These are phyloP conservation scores for Durotheca rogersii DNA, from an alignment of 495 filamentous ascomycete genomes.

Conservation along the genomic window DNA sequence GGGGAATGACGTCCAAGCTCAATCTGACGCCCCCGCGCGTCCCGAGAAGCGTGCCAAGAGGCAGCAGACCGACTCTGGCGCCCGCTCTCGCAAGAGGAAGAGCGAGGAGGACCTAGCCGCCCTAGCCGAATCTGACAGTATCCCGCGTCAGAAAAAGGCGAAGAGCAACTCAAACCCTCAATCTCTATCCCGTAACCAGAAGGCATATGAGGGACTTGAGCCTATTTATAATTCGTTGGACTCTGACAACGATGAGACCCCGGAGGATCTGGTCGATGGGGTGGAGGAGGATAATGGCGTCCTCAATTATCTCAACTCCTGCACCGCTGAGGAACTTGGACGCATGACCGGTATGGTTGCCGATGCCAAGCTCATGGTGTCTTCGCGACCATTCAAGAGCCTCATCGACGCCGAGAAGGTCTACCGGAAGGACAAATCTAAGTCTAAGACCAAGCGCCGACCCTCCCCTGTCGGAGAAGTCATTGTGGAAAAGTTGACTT, in stretches of 20 bases:
- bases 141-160: slow-evolving; percentile 9
- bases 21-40: not conserved
- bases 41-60: slow-evolving; percentile 10
- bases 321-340: slow-evolving; percentile 66
- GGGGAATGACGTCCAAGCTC: not conserved
- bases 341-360: slow-evolving; percentile 74
- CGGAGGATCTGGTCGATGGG: too few relatives aligned
- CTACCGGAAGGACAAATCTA: slow-evolving; percentile 41
- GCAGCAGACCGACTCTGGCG: not conserved
- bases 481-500: slow-evolving; percentile 38
- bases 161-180: not conserved
- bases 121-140: not conserved
- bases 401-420: slow-evolving; percentile 66
- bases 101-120: not conserved
- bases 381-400: slow-evolving; percentile 65
- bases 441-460: slow-evolving; percentile 40
- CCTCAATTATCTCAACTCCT: slow-evolving; percentile 81
- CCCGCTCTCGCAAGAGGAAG: not conserved
- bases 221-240: slow-evolving; percentile 34
- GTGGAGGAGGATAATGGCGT: slow-evolving; percentile 51
- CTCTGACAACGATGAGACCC: slow-evolving; percentile 31
- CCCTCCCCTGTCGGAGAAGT: slow-evolving; percentile 40
- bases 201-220: slow-evolving; percentile 11
- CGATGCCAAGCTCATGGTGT: slow-evolving; percentile 63
- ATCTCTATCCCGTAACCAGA: slow-evolving; percentile 15